Base-by-base conservation (phyloP, 106 monocot genomes). In the Dioscorea dumetorum region DNA sequence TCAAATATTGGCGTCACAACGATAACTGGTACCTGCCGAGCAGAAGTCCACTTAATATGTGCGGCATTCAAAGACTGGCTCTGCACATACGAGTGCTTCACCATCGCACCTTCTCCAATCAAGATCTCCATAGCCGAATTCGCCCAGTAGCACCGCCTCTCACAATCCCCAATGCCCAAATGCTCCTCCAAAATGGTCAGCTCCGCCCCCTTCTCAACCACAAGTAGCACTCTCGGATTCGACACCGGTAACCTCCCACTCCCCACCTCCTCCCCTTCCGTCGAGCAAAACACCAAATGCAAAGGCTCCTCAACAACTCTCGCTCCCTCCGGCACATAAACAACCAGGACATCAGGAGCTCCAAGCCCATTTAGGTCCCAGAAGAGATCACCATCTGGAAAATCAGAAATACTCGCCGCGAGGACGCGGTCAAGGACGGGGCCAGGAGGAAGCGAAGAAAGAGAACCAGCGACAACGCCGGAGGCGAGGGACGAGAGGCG, bases 31-130 rank as follows among this genome's bases (percentile, higher is more conserved):
- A 93, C 97, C 97, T 92, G 97, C 67, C 70, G 73, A 23, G 71
- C 72, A 54, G 87, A 74, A 0, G 97, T 97, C 92, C 97, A 97
- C 85, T 97, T 97, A 67, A 77, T 87, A 79, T 97, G 97, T 2
- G 91, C 91, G 1, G 97, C 77, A 67, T 79, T 78, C 21, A 35
- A 12, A 12, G 82, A 74, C 76, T 89, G 92, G 72, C 57, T 57
- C 74, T 99, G 91, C 72, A 99, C 48, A 41, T 92, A 99, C 0
- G 92, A 77, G 64, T 99, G 97, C 10, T 70, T 74, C 11, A 92
- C 89, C 67, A 74, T 92, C 19, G 60, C 86, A 8, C 84, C 80
- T 62, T 87, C 92, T 7, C 76, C 97, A 10, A 92, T 56, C 57
- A 81, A 33, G 60, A 99, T 78, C 80, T 99, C 92, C 79, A 87